Evolutionary conservation across 2,329 filamentous ascomycete species (phyloP).

Genomic region (Colletotrichum melonis): DNA sequence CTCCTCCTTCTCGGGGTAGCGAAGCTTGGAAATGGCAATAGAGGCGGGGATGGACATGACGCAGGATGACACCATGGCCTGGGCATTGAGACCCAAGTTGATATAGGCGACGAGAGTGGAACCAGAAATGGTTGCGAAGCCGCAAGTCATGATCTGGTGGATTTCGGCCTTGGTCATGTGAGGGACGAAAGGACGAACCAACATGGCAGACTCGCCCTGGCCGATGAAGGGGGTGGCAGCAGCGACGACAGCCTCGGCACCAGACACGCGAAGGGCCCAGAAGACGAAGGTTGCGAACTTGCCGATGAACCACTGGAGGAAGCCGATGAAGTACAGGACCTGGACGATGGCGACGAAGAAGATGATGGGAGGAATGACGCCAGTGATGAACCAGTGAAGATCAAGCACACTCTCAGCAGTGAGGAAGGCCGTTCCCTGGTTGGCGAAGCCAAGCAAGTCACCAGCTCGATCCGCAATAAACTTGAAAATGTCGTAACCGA

Average conservation of each 20-base stretch:
- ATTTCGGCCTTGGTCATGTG: slow-evolving; percentile 89
- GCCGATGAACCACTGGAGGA: slow-evolving; percentile 88
- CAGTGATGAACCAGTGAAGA: slow-evolving; percentile 76
- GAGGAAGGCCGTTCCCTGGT: slow-evolving; percentile 79
- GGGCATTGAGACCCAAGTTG: slow-evolving; percentile 81
- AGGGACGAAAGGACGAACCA: slow-evolving; percentile 87
- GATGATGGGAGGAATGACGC: slow-evolving; percentile 90
- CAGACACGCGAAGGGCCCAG: slow-evolving; percentile 87
- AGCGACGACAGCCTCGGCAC: slow-evolving; percentile 92
- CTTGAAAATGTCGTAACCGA: slow-evolving; percentile 90
- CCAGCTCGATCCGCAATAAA: slow-evolving; percentile 84
- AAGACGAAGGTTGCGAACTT: slow-evolving; percentile 94
- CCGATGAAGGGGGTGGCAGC: slow-evolving; percentile 94
- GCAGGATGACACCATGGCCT: slow-evolving; percentile 89
- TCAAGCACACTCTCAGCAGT: slow-evolving; percentile 58
- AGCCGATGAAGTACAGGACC: slow-evolving; percentile 82
- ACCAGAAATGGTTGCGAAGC: slow-evolving; percentile 92
- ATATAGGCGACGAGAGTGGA: slow-evolving; percentile 90
- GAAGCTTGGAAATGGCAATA: slow-evolving; percentile 87
- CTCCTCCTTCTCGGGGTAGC: slow-evolving; percentile 89
- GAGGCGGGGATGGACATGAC: slow-evolving; percentile 97
- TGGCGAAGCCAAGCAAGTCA: slow-evolving; percentile 80
- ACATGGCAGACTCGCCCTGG: slow-evolving; percentile 92
- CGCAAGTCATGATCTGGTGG: slow-evolving; percentile 92
- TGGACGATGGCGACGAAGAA: slow-evolving; percentile 97